Percentiles rank a stretch among this genome's conserved stretches.
These are phyloP conservation scores for Pyrus bretschneideri DNA, from an alignment of 306 rosid species.

Conservation along the genomic window DNA sequence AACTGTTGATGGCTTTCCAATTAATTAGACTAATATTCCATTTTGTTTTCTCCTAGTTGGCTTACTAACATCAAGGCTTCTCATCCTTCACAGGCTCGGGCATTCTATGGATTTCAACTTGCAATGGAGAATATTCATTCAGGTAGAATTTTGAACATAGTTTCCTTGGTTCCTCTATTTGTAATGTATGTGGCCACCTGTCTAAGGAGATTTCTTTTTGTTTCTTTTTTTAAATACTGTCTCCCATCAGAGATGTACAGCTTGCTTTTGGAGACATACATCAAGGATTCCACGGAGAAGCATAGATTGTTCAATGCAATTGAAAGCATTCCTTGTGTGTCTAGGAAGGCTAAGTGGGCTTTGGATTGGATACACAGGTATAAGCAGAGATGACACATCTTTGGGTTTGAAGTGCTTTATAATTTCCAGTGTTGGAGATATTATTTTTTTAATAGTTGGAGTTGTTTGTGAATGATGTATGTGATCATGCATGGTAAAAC, in stretches of 20 bases:
- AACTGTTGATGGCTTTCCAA: neutral
- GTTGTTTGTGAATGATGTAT: neutral
- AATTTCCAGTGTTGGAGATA: neutral
- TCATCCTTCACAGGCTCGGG: slow-evolving; percentile 59
- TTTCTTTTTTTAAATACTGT: slow-evolving; percentile 12
- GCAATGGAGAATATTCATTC: slow-evolving; percentile 95
- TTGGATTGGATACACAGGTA: slow-evolving; percentile 79
- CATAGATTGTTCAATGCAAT: slow-evolving; percentile 73
- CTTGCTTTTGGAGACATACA: slow-evolving; percentile 81
- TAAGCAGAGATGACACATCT: neutral
- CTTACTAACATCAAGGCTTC: slow-evolving; percentile 20
- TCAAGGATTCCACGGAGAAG: slow-evolving; percentile 81
- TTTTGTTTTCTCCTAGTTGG: slow-evolving; percentile 8
- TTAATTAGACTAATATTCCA: neutral
- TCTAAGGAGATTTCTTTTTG: slow-evolving; percentile 4
- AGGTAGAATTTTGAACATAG: slow-evolving; percentile 38
- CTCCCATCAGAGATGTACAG: slow-evolving; percentile 77
- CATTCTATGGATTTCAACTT: slow-evolving; percentile 89
- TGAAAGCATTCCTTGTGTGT: slow-evolving; percentile 75
- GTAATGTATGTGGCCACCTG: slow-evolving; percentile 17
- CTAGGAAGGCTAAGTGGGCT: slow-evolving; percentile 87
- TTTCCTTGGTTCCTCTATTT: slow-evolving; percentile 7
- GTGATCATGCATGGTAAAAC: neutral
- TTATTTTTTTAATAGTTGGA: neutral
- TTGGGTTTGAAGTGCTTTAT: neutral